Base-by-base conservation (phyloP, 2,329 filamentous ascomycete species). In the Chaetomium strumarium region DNA sequence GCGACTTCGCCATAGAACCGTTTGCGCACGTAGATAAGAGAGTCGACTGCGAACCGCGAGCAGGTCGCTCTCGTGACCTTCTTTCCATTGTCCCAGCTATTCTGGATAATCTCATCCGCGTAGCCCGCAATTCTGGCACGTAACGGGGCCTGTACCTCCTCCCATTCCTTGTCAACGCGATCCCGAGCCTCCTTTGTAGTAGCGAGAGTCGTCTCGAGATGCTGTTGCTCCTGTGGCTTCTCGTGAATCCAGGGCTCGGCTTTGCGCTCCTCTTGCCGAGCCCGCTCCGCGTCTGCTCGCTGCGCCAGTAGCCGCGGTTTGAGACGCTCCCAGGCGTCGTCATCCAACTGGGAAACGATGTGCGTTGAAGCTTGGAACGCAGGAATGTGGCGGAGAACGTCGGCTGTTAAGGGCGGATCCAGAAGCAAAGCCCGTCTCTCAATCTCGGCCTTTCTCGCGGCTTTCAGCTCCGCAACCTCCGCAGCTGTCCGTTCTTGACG, bases 291-390 rank as follows among this genome's bases (percentile, higher is more conserved):
- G 58, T 79, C 77, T 53, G 77, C 73, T 59, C 83, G 75, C 66
- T 90, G 85, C 19, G 78, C 76, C 33, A 88, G 68, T 13, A 92
- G 72, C 54, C 83, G 81, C 45, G 83, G 81, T 60, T 83, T 81
- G 34, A 91, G 72, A 48, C 85, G 70, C 46, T 80, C 77, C 88
- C 87, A 92, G 3, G 83, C 80, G 50, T 75, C 72, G 54, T 90
- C 85, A 58, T 80, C 83, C 60, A 92, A 72, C 17, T 84, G 83
- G 20, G 79, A 76, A 10, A 80, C 79, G 36, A 89, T 85, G 57
- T 88, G 81, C 42, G 87, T 77, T 30, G 88, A 84, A 36, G 85
- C 85, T 63, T 85, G 81, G 66, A 90, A 92, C 1, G 86, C 83
- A 43, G 86, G 78, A 68, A 90, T 87, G 62, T 85, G 83, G 51